Percentiles rank a stretch among this genome's conserved stretches.
phyloP scores from a whole-genome alignment of 2,329 filamentous ascomycete species.

The Amauroascus niger region DNA sequence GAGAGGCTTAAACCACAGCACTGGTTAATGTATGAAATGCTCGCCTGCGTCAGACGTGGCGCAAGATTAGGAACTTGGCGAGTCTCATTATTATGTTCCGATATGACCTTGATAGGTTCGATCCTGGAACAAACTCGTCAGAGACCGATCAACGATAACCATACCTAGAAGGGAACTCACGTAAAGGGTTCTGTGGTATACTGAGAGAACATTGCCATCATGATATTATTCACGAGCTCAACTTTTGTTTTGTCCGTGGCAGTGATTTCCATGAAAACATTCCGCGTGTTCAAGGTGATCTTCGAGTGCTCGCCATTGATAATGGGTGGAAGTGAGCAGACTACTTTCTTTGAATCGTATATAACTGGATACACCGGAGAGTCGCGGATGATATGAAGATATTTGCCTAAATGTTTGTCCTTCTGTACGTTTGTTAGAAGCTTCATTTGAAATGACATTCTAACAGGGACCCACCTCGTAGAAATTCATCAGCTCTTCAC shows the following conservation, averaged over 20 bases:
- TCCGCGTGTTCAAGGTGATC: conserved; percentile 81
- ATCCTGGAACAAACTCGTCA: conserved; percentile 39
- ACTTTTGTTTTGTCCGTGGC: conserved; percentile 93
- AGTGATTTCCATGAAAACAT: conserved; percentile 95
- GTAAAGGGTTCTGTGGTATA: conserved; percentile 85
- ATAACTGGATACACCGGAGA: conserved; percentile 92
- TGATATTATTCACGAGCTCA: conserved; percentile 88
- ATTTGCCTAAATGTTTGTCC: conserved; percentile 84
- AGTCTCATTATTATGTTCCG: conserved; percentile 77
- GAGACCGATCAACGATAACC: not conserved
- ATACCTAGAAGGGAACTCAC: conserved; percentile 24
- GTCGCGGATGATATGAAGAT: conserved; percentile 88
- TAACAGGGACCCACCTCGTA: conserved; percentile 53
- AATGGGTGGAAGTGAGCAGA: conserved; percentile 91
- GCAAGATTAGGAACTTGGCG: conserved; percentile 71
- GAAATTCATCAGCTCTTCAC: conserved; percentile 80
- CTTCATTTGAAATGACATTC: not conserved
- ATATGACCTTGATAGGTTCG: conserved; percentile 86
- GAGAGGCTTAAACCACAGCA: conserved; percentile 76
- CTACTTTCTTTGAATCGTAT: conserved; percentile 73
- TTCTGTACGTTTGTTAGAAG: conserved; percentile 35
- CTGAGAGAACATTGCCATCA: conserved; percentile 93
- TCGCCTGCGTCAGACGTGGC: conserved; percentile 67
- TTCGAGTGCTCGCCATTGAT: conserved; percentile 98
- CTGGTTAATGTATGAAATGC: conserved; percentile 86